Percentiles rank a stretch among this genome's conserved stretches.
Conservation (phyloP, 176 grass and related monocot genomes). For the Metroxylon sagu region DNA sequence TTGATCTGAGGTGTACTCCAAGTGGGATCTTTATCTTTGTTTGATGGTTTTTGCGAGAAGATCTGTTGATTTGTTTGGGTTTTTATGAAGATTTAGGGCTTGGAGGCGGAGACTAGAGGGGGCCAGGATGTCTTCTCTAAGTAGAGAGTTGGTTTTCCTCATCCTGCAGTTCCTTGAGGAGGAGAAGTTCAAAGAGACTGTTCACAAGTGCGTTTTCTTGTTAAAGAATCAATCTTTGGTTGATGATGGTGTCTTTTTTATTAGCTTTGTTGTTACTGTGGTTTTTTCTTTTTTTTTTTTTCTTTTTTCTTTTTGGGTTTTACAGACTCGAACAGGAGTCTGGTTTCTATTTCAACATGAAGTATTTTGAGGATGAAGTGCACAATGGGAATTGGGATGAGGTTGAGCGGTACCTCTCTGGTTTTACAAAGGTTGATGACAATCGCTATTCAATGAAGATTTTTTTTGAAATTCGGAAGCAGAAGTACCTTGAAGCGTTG, state of each 20-base stretch:
- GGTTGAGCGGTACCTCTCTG: slow-evolving; percentile 69
- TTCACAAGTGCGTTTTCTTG: slow-evolving; percentile 56
- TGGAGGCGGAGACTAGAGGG: not conserved
- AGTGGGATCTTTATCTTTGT: too few species aligned
- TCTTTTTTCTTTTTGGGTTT: not conserved
- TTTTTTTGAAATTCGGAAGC: slow-evolving; percentile 88
- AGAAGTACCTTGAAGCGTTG: slow-evolving; percentile 80
- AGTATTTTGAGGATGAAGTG: slow-evolving; percentile 82
- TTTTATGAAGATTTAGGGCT: too few species aligned
- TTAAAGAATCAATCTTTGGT: not conserved
- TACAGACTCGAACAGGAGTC: slow-evolving; percentile 79
- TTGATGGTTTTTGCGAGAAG: too few species aligned
- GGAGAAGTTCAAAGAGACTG: slow-evolving; percentile 83
- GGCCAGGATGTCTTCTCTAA: slow-evolving; percentile 51
- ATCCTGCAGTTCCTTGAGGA: slow-evolving; percentile 95
- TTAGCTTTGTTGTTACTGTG: not conserved
- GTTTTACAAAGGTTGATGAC: slow-evolving; percentile 81
- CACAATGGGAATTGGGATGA: slow-evolving; percentile 78
- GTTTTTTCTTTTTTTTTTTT: not conserved
- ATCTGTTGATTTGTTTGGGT: too few species aligned
- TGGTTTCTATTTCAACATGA: slow-evolving; percentile 94
- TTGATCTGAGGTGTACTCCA: too few species aligned
- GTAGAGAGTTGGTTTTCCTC: slow-evolving; percentile 68
- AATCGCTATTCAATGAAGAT: slow-evolving; percentile 87
- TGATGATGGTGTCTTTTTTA: not conserved